Evolutionary conservation across 441 rosid genomes (phyloP).

Genomic region (Biscutella laevigata): DNA sequence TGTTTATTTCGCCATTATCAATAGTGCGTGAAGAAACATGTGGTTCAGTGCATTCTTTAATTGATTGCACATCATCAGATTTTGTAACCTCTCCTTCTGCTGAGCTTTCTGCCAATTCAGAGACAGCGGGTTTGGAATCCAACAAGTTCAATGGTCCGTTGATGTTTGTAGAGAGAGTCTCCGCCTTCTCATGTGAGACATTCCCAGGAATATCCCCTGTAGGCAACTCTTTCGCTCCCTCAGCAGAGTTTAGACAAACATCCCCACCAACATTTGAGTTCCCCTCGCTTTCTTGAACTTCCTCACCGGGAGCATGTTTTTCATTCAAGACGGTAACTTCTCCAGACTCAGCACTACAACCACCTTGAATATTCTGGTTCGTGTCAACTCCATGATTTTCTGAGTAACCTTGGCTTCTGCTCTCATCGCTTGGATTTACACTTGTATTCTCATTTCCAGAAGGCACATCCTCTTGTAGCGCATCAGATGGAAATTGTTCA

Average conservation of each 20-base stretch:
- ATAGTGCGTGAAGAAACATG: conserved; percentile 4
- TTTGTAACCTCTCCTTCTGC: conserved; percentile 12
- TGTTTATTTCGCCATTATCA: conserved; percentile 13
- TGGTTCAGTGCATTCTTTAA: conserved; percentile 14
- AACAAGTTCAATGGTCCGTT: conserved; percentile 8
- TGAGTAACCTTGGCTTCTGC: conserved; percentile 2
- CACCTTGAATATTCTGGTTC: conserved; percentile 13
- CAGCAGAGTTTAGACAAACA: conserved; percentile 17
- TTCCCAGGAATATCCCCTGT: conserved; percentile 13
- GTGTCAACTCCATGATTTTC: conserved; percentile 11
- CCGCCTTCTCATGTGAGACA: conserved; percentile 10
- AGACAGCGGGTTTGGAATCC: conserved; percentile 10
- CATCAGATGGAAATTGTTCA: conserved; percentile 18
- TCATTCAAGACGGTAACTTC: conserved; percentile 15
- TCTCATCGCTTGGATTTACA: conserved; percentile 5
- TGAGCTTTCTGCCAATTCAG: conserved; percentile 22
- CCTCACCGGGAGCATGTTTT: conserved; percentile 19
- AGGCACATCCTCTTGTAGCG: conserved; percentile 12
- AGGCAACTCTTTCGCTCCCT: conserved; percentile 20
- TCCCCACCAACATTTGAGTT: conserved; percentile 14
- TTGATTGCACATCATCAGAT: conserved; percentile 20
- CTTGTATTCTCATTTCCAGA: conserved; percentile 13
- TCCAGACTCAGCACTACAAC: not conserved
- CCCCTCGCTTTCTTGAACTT: conserved; percentile 11
- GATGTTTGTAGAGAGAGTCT: conserved; percentile 20